phyloP scores from a whole-genome alignment of 208 protist species.

The Trypanosoma congolense region DNA sequence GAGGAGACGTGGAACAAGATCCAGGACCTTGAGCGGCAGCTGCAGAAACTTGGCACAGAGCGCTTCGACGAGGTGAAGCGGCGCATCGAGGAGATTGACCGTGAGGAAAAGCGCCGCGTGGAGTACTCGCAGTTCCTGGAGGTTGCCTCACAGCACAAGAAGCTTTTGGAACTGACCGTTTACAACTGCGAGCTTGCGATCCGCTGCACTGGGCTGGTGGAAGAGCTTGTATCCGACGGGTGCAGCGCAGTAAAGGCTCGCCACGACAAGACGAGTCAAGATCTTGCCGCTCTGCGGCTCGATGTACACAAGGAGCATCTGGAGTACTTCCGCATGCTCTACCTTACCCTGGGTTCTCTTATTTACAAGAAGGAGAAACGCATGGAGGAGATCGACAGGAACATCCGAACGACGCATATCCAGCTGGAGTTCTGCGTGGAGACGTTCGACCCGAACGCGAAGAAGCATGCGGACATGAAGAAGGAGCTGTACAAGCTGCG shows the following conservation, averaged over 20 bases:
- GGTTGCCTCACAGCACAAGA: slow-evolving; percentile 51
- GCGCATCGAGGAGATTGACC: slow-evolving; percentile 50
- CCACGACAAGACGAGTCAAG: slow-evolving; percentile 47
- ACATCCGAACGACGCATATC: slow-evolving; percentile 70
- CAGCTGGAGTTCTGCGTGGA: slow-evolving; percentile 80
- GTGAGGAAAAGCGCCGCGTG: slow-evolving; percentile 45
- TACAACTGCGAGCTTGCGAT: slow-evolving; percentile 57
- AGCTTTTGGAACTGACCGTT: slow-evolving; percentile 45
- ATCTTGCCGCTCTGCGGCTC: slow-evolving; percentile 33
- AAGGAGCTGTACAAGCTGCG: slow-evolving; percentile 54
- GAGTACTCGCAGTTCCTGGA: slow-evolving; percentile 49
- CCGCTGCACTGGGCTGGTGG: slow-evolving; percentile 40
- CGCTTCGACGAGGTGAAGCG: slow-evolving; percentile 51
- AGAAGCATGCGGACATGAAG: slow-evolving; percentile 74
- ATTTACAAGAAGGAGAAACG: slow-evolving; percentile 58
- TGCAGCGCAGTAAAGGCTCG: slow-evolving; percentile 44
- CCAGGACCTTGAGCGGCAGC: slow-evolving; percentile 46
- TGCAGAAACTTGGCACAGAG: slow-evolving; percentile 43
- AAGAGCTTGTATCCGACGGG: slow-evolving; percentile 48
- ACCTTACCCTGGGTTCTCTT: slow-evolving; percentile 39
- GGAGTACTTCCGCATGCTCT: slow-evolving; percentile 59
- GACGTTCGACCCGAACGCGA: slow-evolving; percentile 77
- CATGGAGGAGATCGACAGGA: slow-evolving; percentile 72
- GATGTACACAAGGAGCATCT: slow-evolving; percentile 53
- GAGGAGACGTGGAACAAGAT: slow-evolving; percentile 55